Evolutionary conservation across 345 rosid genomes (phyloP).

Genomic region (Eutrema heterophyllum): DNA sequence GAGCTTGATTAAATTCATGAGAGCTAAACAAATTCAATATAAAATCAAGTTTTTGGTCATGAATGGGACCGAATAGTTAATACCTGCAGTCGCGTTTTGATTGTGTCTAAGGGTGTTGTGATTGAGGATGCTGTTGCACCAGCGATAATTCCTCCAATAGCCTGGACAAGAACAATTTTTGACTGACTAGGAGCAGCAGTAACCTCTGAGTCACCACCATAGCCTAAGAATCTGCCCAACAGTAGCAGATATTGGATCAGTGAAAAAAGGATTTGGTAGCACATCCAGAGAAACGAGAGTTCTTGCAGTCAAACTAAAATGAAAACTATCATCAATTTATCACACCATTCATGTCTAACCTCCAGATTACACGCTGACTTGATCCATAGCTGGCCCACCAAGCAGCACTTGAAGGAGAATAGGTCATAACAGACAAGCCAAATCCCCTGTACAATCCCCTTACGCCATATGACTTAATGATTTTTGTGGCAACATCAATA

Average conservation of each 20-base stretch:
- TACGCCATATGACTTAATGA: slow-evolving; percentile 72
- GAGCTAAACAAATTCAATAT: neutral
- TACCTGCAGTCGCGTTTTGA: slow-evolving; percentile 97
- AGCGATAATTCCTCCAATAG: slow-evolving; percentile 83
- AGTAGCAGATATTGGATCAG: slow-evolving; percentile 19
- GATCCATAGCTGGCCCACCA: slow-evolving; percentile 99
- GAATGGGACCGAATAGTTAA: neutral
- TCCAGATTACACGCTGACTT: slow-evolving; percentile 94
- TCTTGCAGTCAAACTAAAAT: neutral
- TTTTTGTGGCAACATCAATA: slow-evolving; percentile 81
- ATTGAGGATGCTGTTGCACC: slow-evolving; percentile 95
- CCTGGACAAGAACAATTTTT: slow-evolving; percentile 75
- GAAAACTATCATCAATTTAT: neutral
- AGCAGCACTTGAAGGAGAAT: slow-evolving; percentile 96
- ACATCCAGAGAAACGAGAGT: neutral
- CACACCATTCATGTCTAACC: slow-evolving; percentile 39
- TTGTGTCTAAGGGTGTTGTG: slow-evolving; percentile 92
- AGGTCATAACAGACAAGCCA: slow-evolving; percentile 90
- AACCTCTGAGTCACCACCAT: slow-evolving; percentile 41
- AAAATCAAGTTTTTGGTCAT: neutral
- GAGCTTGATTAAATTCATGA: neutral
- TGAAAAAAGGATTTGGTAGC: neutral
- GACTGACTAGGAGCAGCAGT: slow-evolving; percentile 46
- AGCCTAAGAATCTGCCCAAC: slow-evolving; percentile 60
- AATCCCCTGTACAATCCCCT: slow-evolving; percentile 92